These are phyloP conservation scores for Leccinum barrowsii DNA, from an alignment of 768 basidiomycete genomes.

Conservation along the genomic window DNA sequence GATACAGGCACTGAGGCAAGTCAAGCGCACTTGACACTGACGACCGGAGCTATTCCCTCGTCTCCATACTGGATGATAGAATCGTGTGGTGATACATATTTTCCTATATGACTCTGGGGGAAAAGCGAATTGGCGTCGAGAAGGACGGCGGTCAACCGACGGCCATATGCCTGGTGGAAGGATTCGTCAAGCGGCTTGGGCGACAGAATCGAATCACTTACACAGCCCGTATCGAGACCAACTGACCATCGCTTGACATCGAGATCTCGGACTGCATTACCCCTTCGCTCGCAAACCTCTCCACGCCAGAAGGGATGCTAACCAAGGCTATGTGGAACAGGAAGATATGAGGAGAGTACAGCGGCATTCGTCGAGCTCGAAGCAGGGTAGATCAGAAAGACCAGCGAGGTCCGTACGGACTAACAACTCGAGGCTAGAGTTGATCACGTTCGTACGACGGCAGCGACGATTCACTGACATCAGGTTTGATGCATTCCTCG, in stretches of 20 bases:
- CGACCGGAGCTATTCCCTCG: constrained; percentile 43
- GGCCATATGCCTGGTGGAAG: constrained; percentile 49
- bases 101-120: constrained; percentile 6
- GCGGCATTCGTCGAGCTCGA: too few species aligned
- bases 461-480: too few species aligned
- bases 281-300: too few species aligned
- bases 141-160: constrained; percentile 64
- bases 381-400: too few species aligned
- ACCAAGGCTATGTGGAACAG: too few species aligned
- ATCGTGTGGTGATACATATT: constrained; percentile 17
- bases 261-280: constrained; percentile 56
- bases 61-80: constrained; percentile 55
- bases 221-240: constrained; percentile 87
- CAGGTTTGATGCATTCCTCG: too few species aligned
- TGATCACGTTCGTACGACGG: too few species aligned
- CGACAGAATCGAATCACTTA: constrained; percentile 35
- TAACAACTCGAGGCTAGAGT: too few species aligned
- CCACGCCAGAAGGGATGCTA: too few species aligned
- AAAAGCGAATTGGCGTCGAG: constrained; percentile 36
- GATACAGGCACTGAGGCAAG: not conserved
- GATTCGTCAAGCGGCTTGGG: not conserved
- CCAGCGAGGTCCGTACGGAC: too few species aligned
- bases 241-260: constrained; percentile 81
- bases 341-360: too few species aligned
- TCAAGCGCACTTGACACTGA: constrained; percentile 47